Percentiles rank a stretch among this genome's conserved stretches.
phyloP scores from a whole-genome alignment of 2,329 filamentous ascomycete species.

The Fusarium guadeloupense region DNA sequence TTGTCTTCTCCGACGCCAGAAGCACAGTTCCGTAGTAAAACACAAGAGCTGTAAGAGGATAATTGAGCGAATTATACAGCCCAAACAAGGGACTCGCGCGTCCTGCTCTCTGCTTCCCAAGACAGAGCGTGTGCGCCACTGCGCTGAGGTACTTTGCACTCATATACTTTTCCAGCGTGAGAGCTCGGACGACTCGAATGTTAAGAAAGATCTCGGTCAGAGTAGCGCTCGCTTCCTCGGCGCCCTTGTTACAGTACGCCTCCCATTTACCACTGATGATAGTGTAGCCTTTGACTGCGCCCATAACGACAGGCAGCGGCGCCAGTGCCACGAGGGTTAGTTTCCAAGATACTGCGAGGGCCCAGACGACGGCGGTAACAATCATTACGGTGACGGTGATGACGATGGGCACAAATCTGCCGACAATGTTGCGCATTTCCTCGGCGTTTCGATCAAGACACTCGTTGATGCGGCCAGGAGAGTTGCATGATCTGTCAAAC shows the following conservation, averaged over 20 bases:
- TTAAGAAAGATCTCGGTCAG: constrained; percentile 81
- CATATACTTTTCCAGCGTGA: constrained; percentile 80
- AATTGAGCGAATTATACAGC: constrained; percentile 75
- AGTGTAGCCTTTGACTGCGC: constrained; percentile 72
- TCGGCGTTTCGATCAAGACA: constrained; percentile 84
- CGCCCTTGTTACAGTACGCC: constrained; percentile 68
- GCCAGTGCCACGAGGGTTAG: constrained; percentile 80
- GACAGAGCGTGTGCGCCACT: constrained; percentile 60
- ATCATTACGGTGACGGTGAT: constrained; percentile 75
- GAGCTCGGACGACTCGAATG: constrained; percentile 78
- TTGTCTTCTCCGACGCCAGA: constrained; percentile 57
- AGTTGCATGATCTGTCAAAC: constrained; percentile 77
- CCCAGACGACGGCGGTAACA: constrained; percentile 76
- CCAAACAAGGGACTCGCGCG: constrained; percentile 79
- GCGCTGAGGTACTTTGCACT: constrained; percentile 66
- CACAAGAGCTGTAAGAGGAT: constrained; percentile 78
- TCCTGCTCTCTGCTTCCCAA: constrained; percentile 72
- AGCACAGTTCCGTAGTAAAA: constrained; percentile 84
- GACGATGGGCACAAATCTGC: constrained; percentile 77
- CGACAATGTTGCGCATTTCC: constrained; percentile 85
- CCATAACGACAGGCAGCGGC: constrained; percentile 73
- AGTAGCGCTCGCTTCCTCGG: constrained; percentile 63
- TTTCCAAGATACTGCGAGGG: constrained; percentile 78
- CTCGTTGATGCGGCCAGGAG: constrained; percentile 70
- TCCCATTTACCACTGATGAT: constrained; percentile 77